A percentile compares a stretch with the other conserved stretches of the same genome.
These are phyloP conservation scores for Purshia tridentata DNA, from an alignment of 306 rosid genomes.

Conservation along the genomic window DNA sequence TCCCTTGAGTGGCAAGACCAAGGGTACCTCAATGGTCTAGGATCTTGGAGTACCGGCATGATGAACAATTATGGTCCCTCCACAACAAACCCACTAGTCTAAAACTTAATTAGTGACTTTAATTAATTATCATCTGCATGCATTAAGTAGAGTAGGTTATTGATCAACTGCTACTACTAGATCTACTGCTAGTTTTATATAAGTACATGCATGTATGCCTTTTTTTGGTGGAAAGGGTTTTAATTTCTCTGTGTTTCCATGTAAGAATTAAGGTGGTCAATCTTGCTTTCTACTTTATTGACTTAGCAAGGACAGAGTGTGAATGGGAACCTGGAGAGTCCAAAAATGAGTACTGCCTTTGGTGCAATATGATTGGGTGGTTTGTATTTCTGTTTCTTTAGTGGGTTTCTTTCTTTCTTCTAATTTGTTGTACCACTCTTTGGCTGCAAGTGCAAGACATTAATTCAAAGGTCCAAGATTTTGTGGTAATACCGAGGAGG, in stretches of 20 bases:
- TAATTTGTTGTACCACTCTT: conserved; percentile 25
- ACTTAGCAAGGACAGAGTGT: conserved; percentile 51
- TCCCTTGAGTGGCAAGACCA: conserved; percentile 96
- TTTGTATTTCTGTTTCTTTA: not conserved
- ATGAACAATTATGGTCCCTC: conserved; percentile 74
- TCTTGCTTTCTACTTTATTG: conserved; percentile 26
- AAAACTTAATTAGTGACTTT: conserved; percentile 26
- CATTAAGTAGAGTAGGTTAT: conserved; percentile 7
- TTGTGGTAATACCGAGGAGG: conserved; percentile 66
- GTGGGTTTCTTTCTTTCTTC: conserved; percentile 21
- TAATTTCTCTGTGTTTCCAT: conserved; percentile 15
- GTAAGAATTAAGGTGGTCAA: conserved; percentile 7
- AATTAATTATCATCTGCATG: conserved; percentile 18
- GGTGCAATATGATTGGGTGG: not conserved
- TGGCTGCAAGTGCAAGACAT: conserved; percentile 40
- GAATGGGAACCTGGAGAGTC: conserved; percentile 57
- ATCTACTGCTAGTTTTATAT: not conserved
- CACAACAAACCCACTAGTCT: conserved; percentile 63
- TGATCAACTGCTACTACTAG: not conserved
- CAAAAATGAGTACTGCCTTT: conserved; percentile 44
- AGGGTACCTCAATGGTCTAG: conserved; percentile 61
- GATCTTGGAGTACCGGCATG: conserved; percentile 70
- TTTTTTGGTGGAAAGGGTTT: conserved; percentile 9
- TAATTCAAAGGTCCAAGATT: conserved; percentile 51
- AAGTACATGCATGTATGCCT: conserved; percentile 12